Base-by-base conservation (phyloP, 208 protist genomes). In the Jaenimonas drosophilae region DNA sequence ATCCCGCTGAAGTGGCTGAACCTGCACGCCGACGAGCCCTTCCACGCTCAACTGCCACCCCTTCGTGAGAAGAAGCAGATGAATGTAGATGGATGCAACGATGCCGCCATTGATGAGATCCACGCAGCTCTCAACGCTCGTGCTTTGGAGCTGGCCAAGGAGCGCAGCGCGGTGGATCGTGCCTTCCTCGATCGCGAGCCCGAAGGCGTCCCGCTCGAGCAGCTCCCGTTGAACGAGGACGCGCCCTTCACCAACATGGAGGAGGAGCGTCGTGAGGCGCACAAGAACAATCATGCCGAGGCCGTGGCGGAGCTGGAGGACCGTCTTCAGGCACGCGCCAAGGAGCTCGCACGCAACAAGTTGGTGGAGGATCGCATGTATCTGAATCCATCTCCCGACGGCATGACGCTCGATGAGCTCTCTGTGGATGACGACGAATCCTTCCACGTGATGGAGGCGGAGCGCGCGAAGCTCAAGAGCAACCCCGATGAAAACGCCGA, bases 381-480 rank as follows among this genome's bases (percentile, higher is more conserved):
- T 29, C 56, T 76, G 30, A 39, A 70, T 32, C 19, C 41, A 6
- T 32, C 49, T 19, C 61, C 54, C 25, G 61, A 59, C 19, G 62
- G 67, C 28, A 61, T 76, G 21, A 60, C 59, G n/a, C 54, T 91
- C 27, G 45, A 49, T 16, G 52, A 82, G 33, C 53, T 91, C 24
- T 71, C 76, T 4, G 59, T 91, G n/a, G 79, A 87, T 46, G 58
- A 26, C 1, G 77, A 88, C 34, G 49, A 56, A 0, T 43, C 63
- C 29, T 87, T 87, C 45, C 56, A 75, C 38, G 58, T 65, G 33
- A 42, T 82, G 56, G 83, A 91, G 63, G 58, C 67, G 41, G 72
- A 82, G 65, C 78, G 83, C 6, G 72, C 64, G 20, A 76, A 76
- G 58, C 66, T 88, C 20, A 85, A 81, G 59, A 76, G 68, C 54